phyloP scores from a whole-genome alignment of 192 early-diverging fungal species.

The Fimicolochytrium jonesii region DNA sequence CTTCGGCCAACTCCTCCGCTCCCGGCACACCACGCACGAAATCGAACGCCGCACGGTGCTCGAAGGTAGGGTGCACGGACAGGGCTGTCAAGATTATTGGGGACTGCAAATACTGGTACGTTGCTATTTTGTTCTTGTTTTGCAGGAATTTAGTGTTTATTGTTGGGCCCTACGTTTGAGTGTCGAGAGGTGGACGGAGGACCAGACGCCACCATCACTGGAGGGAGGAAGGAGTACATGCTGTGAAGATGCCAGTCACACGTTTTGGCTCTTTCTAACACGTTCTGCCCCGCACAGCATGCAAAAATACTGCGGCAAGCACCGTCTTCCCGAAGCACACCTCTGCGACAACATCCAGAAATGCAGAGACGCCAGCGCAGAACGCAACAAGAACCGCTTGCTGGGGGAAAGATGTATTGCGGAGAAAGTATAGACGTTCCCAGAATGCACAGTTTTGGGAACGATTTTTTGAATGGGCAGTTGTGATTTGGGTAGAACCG shows the following conservation, averaged over 20 bases:
- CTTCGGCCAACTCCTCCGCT: conserved; percentile 1
- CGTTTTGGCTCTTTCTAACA: not conserved
- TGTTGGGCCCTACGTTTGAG: too few relatives aligned
- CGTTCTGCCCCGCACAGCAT: not conserved
- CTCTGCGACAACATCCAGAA: conserved; percentile 59
- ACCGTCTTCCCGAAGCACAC: conserved; percentile 72
- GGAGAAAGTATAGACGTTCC: conserved; percentile 66
- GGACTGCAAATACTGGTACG: conserved; percentile 56
- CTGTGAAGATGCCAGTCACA: not conserved
- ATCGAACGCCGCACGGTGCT: conserved; percentile 4
- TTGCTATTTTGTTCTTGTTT: not conserved
- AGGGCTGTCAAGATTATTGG: conserved; percentile 64
- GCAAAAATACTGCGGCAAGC: conserved; percentile 60
- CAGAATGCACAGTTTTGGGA: too few relatives aligned
- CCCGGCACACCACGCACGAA: not conserved
- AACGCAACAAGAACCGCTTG: conserved; percentile 53
- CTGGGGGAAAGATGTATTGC: conserved; percentile 68
- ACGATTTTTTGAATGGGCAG: too few relatives aligned
- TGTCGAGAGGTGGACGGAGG: too few relatives aligned
- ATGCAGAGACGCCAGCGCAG: conserved; percentile 55
- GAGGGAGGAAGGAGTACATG: not conserved
- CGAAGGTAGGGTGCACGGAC: conserved; percentile 10
- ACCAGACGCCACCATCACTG: too few relatives aligned
- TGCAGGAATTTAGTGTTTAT: not conserved
- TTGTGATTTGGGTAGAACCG: too few relatives aligned